phyloP scores from a whole-genome alignment of 116 monocot species.

The Papilionanthe hybrid region DNA sequence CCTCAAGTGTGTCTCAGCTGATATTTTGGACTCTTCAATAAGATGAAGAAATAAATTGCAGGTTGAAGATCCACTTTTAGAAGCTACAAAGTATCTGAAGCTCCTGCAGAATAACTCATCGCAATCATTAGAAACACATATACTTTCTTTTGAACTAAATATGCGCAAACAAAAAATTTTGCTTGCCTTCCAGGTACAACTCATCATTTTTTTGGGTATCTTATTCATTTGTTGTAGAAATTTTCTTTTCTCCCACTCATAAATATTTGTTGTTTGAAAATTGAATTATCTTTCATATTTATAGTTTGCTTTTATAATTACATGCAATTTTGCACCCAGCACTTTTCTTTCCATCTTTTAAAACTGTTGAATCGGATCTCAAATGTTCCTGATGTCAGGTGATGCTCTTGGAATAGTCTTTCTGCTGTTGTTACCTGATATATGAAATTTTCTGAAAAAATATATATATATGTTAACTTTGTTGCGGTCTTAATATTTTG shows the following conservation, averaged over 20 bases:
- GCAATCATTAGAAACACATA: slow-evolving; percentile 70
- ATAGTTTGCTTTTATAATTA: no score
- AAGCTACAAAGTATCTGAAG: slow-evolving; percentile 89
- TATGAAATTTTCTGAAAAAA: background rate
- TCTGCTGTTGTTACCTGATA: background rate
- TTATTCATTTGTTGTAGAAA: no score
- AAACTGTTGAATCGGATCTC: background rate
- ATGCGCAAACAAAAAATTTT: slow-evolving; percentile 88
- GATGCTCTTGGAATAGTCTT: background rate
- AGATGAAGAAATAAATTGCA: slow-evolving; percentile 10
- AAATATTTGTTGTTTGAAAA: no score
- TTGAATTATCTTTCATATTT: no score
- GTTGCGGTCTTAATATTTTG: background rate
- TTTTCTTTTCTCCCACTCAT: no score
- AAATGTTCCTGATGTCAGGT: background rate
- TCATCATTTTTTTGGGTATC: no score
- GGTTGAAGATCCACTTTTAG: slow-evolving; percentile 80
- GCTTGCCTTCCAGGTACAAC: slow-evolving; percentile 76
- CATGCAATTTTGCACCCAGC: no score
- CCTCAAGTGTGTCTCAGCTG: background rate
- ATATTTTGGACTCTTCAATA: background rate
- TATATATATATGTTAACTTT: background rate
- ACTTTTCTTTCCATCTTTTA: no score
- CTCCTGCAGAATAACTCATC: slow-evolving; percentile 85
- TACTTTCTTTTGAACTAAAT: slow-evolving; percentile 86